Conservation (phyloP, 1,284 basidiomycete species). For the Neotropicomus parvogracilis region DNA sequence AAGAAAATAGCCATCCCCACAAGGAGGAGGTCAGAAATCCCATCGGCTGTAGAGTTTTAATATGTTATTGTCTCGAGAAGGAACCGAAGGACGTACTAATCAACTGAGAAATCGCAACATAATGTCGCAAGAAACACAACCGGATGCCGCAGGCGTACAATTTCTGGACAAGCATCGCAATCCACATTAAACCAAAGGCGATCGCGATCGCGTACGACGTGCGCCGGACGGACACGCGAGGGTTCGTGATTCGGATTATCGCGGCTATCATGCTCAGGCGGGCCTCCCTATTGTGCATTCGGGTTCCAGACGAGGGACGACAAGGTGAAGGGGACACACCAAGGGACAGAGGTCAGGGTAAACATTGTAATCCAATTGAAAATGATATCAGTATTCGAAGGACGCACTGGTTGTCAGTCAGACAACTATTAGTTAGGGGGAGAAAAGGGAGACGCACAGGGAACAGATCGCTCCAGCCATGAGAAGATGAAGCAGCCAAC, state of each 20-base stretch:
- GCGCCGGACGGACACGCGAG: background rate
- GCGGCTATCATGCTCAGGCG: slow-evolving; percentile 10
- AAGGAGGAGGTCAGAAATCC: slow-evolving; percentile 10
- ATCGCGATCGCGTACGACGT: background rate
- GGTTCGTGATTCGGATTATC: slow-evolving; percentile 3
- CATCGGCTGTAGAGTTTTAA: slow-evolving; percentile 10
- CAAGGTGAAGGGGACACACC: background rate
- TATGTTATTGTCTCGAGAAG: background rate
- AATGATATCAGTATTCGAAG: background rate
- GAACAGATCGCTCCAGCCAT: background rate
- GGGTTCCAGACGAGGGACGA: background rate
- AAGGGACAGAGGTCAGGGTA: background rate
- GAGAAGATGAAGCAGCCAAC: background rate
- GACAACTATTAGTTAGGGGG: background rate
- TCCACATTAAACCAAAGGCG: slow-evolving; percentile 6
- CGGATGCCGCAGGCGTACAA: background rate
- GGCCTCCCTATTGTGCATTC: slow-evolving; percentile 1
- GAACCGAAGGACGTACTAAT: slow-evolving; percentile 5
- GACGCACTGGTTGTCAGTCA: background rate
- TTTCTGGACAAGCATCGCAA: background rate
- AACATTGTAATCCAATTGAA: background rate
- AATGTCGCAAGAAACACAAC: background rate
- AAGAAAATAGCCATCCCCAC: slow-evolving; percentile 6
- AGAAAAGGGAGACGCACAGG: background rate
- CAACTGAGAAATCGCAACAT: slow-evolving; percentile 7